Base-by-base conservation (phyloP, 306 rosid species). In the Abrus precatorius region DNA sequence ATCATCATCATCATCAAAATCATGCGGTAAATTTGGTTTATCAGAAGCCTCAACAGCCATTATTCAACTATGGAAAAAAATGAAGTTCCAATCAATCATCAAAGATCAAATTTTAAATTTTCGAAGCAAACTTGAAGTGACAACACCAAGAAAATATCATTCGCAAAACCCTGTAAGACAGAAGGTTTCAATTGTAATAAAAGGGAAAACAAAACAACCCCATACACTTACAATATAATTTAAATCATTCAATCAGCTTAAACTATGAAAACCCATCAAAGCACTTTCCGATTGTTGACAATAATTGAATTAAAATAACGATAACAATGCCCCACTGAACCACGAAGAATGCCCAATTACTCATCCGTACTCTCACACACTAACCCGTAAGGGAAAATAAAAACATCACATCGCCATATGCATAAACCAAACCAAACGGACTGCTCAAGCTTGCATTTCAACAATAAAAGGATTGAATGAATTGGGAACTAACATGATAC, bases 41-140 rank as follows among this genome's bases (percentile, higher is more conserved):
- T 27, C 74, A n/a, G 87, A 77, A 83, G 85, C 70, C 79, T 86
- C 90, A 34, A 84, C 82, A 81, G 90, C 90, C 87, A 87, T 87
- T 44, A 81, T 84, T 55, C 84, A 80, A 72, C 68, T 41, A 48
- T 50, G 10, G 59, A 72, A 49, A 43, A 52, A 78, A 55, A 69
- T 8, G 11, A 44, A 27, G 53, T 4, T 65, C 11, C 50, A 65
- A 40, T 65, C 7, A 65, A 65, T 65, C 50, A 38, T 61, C 69
- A 75, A 56, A 65, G 60, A 43, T 30, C 74, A 69, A 63, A 36
- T 27, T 50, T n/a, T 11, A 44, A 47, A 44, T 43, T 29, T 71
- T 47, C 50, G 69, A 68, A 61, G 3, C 45, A 69, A 69, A 61
- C 53, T 13, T 68, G 5, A 29, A 52, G 62, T 69, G 10, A 50